Percentiles rank a stretch among this genome's conserved stretches.
Conservation (phyloP, 2,329 filamentous ascomycete genomes). For the Fusarium cicatricum region DNA sequence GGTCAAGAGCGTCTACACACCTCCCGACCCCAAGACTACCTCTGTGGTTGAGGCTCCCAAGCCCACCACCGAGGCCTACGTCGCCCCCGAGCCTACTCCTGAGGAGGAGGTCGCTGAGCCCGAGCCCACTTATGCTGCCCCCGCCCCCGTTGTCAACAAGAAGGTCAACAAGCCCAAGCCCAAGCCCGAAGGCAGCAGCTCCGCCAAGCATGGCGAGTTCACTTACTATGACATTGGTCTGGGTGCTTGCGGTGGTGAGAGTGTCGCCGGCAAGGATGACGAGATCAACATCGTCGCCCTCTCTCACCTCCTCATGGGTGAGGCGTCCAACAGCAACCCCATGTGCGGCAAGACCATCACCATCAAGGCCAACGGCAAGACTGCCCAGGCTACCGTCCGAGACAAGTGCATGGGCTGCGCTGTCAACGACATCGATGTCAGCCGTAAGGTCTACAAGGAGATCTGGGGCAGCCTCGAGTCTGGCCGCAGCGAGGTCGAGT, state of each 20-base stretch:
- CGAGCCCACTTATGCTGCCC: constrained; percentile 28
- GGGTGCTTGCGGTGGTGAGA: constrained; percentile 74
- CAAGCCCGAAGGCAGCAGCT: constrained; percentile 20
- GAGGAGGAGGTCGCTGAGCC: constrained; percentile 21
- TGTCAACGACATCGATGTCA: constrained; percentile 66
- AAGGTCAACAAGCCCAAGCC: constrained; percentile 31
- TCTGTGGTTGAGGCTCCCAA: constrained; percentile 26
- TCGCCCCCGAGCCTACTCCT: constrained; percentile 31
- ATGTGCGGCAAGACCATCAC: constrained; percentile 75
- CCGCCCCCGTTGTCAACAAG: constrained; percentile 17
- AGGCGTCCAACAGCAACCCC: constrained; percentile 70
- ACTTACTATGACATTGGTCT: constrained; percentile 78
- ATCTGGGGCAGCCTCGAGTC: constrained; percentile 57
- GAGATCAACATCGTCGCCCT: constrained; percentile 74
- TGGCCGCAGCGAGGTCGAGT: constrained; percentile 54
- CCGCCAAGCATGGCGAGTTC: constrained; percentile 65
- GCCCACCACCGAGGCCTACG: constrained; percentile 12
- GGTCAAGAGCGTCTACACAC: constrained; percentile 31
- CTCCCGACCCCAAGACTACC: constrained; percentile 32
- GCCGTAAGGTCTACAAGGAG: constrained; percentile 61
- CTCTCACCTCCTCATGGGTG: constrained; percentile 69
- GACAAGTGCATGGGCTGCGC: constrained; percentile 81
- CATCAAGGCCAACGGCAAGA: constrained; percentile 68
- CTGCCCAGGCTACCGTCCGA: constrained; percentile 64
- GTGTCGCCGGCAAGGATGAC: constrained; percentile 64